Conservation (phyloP, 106 monocot genomes). For the Acorus calamus region DNA sequence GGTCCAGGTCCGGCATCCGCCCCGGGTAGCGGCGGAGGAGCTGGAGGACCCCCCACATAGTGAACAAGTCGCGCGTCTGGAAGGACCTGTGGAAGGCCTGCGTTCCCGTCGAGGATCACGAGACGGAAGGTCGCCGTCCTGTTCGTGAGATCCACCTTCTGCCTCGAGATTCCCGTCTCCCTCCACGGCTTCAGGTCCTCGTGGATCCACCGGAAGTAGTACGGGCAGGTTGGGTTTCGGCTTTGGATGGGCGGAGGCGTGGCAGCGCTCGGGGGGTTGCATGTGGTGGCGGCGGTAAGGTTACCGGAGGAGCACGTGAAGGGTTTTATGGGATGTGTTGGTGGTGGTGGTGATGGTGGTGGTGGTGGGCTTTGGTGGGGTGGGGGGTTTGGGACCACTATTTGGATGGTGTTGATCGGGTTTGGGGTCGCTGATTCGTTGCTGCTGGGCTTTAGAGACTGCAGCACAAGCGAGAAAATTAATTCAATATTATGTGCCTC, state of each 20-base stretch:
- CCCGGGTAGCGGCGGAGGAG: too few relatives aligned
- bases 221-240: constrained; percentile 21
- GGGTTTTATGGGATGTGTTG: background rate
- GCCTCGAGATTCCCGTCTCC: constrained; percentile 30
- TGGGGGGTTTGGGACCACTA: too few relatives aligned
- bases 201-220: constrained; percentile 68
- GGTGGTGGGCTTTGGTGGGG: background rate
- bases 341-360: background rate
- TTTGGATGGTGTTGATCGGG: too few relatives aligned
- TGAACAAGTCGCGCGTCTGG: too few relatives aligned
- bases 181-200: constrained; percentile 61
- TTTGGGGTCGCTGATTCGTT: too few relatives aligned
- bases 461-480: too few relatives aligned
- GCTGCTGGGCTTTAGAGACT: too few relatives aligned
- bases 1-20: too few relatives aligned
- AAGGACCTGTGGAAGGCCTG: constrained; percentile 9
- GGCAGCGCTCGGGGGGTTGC: too few relatives aligned
- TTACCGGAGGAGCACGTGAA: background rate
- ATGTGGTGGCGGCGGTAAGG: background rate
- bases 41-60: too few relatives aligned
- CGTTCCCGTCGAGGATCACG: constrained; percentile 20
- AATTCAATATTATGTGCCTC: too few relatives aligned
- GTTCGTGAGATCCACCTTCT: constrained; percentile 25
- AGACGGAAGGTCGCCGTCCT: constrained; percentile 42
- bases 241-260: too few relatives aligned